Conservation (phyloP, 768 basidiomycete species). For the Phlebiopsis gigantea region DNA sequence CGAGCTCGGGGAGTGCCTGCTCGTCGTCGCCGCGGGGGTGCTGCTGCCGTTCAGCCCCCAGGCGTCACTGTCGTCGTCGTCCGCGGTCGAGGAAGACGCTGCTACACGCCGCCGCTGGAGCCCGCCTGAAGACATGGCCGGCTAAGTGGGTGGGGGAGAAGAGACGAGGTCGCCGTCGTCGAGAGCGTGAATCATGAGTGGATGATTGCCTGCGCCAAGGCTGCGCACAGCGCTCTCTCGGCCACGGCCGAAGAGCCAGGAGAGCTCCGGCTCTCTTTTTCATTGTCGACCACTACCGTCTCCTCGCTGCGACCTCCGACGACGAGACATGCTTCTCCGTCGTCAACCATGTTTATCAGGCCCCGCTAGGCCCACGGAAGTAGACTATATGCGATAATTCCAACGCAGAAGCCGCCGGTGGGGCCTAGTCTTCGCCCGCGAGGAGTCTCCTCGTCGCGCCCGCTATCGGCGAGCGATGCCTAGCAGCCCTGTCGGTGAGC, state of each 20-base stretch:
- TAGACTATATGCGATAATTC: too few relatives aligned
- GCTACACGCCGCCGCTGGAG: slow-evolving; percentile 56
- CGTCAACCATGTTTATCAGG: neutral
- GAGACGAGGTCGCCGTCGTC: neutral
- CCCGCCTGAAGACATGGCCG: slow-evolving; percentile 43
- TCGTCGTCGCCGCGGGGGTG: slow-evolving; percentile 6
- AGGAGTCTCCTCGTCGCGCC: too few relatives aligned
- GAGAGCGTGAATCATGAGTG: neutral
- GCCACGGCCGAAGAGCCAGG: neutral
- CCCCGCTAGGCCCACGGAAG: neutral
- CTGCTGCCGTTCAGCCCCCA: slow-evolving; percentile 27
- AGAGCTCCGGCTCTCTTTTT: neutral
- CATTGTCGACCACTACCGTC: neutral
- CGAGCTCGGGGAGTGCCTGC: slow-evolving; percentile 12
- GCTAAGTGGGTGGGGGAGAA: neutral
- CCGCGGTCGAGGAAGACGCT: slow-evolving; percentile 34
- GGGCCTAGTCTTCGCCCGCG: too few relatives aligned
- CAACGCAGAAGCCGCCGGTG: too few relatives aligned
- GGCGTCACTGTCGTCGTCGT: slow-evolving; percentile 26
- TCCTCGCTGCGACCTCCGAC: neutral
- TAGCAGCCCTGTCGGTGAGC: too few relatives aligned
- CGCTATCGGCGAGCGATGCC: too few relatives aligned
- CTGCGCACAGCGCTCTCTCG: slow-evolving; percentile 7
- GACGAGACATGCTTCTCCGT: neutral
- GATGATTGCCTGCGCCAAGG: neutral